Percentiles rank a stretch among this genome's conserved stretches.
Evolutionary conservation across 2,329 filamentous ascomycete species (phyloP).

Genomic region (Drechmeria coniospora): DNA sequence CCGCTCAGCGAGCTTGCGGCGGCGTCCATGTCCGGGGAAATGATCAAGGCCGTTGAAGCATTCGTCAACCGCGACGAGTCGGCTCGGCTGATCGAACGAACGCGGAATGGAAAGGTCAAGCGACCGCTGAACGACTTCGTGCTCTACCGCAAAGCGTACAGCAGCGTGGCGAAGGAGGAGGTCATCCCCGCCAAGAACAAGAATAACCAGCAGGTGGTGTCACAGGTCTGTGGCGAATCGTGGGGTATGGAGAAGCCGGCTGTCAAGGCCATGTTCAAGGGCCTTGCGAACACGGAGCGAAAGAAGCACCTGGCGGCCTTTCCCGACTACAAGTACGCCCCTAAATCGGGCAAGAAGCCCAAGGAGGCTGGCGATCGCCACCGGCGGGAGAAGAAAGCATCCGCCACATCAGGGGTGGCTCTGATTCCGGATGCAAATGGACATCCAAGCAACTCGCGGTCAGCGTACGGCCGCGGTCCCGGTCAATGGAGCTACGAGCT

Average conservation of each 20-base stretch:
- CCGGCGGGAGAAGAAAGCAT: background rate
- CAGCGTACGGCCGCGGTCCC: too few relatives aligned
- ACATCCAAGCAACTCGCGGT: background rate
- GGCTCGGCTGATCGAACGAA: constrained; percentile 46
- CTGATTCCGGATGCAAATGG: background rate
- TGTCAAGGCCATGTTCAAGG: constrained; percentile 60
- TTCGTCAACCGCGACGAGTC: constrained; percentile 63
- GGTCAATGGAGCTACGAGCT: too few relatives aligned
- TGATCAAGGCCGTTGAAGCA: constrained; percentile 64
- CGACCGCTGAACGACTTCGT: constrained; percentile 97
- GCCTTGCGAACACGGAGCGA: constrained; percentile 65
- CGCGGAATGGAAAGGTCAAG: constrained; percentile 65
- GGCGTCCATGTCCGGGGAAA: constrained; percentile 41
- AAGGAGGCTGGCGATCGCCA: constrained; percentile 1
- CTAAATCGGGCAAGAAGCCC: constrained; percentile 46
- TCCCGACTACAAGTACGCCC: constrained; percentile 87
- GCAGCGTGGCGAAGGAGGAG: constrained; percentile 1
- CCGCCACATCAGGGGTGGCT: background rate
- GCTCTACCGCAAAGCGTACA: constrained; percentile 82
- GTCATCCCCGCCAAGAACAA: constrained; percentile 25
- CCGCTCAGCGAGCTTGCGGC: constrained; percentile 59
- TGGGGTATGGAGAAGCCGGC: constrained; percentile 67
- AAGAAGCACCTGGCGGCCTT: constrained; percentile 74
- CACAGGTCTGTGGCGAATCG: constrained; percentile 68
- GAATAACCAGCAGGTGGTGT: constrained; percentile 90